Base-by-base conservation (phyloP, 2,329 filamentous ascomycete genomes). In the Orbilia blumenaviensis region DNA sequence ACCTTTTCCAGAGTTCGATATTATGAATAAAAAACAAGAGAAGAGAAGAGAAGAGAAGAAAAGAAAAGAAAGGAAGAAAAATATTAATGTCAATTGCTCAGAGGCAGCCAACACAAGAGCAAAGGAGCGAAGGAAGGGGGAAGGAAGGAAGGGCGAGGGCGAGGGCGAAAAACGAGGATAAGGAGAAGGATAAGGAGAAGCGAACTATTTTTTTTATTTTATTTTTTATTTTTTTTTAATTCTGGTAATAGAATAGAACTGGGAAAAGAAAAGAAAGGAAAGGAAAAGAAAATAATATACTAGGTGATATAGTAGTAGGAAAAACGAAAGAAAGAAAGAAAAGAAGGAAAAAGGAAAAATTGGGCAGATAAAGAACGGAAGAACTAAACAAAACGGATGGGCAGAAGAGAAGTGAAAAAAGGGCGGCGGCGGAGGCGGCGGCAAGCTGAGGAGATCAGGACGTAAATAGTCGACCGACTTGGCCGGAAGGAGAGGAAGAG, bases 121-220 rank as follows among this genome's bases (percentile, higher is more conserved):
- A 29, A 36, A 8, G 71, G 50, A 18, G 44, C 54, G 36, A 34
- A 69, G 66, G 29, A 25, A 29, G 21, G 29, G n/a, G 21, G 58
- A 50, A 46, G 64, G 66, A 58, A 73, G 54, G 29, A 46, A 46
- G 76, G 34, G n/a, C n/a, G n/a, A n/a, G n/a, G n/a, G n/a, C n/a
- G n/a, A n/a, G n/a, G 32, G 32, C 66, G 61, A 66, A 41, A 66
- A 58, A 27, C 29, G 60, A 68, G 66, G 14, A 66, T n/a, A n/a
- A n/a, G n/a, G n/a, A n/a, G n/a, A n/a, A n/a, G n/a, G n/a, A n/a
- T n/a, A n/a, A n/a, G n/a, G n/a, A n/a, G n/a, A n/a, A n/a, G n/a
- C n/a, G n/a, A n/a, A n/a, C n/a, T n/a, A n/a, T n/a, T n/a, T n/a
- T n/a, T n/a, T n/a, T n/a, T n/a, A n/a, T n/a, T n/a, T n/a, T n/a